Base-by-base conservation (phyloP, 345 rosid genomes). In the Punica granatum region DNA sequence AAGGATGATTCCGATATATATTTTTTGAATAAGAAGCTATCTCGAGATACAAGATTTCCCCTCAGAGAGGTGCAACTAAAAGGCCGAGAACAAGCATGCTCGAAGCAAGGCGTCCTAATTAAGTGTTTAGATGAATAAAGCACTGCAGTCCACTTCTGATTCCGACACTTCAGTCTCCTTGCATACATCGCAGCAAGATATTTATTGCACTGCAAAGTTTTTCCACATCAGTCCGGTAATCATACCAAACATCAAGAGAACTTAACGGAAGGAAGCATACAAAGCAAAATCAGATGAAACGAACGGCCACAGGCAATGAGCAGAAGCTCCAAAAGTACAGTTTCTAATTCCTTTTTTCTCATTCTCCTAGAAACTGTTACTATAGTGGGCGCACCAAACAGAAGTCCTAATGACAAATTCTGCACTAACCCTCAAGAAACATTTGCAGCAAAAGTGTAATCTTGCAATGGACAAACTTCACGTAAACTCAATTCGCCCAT, bases 181-280 rank as follows among this genome's bases (percentile, higher is more conserved):
- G 85, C 75, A 75, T 79, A 89, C 98, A 94, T 91, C 48, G 76
- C 83, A 86, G 78, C 70, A 18, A 63, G 67, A 66, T 64, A 63
- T 70, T 67, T 35, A 25, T 67, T 72, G 19, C 65, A 68, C 83
- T 68, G 74, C 76, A 70, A 54, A 44, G 30, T 19, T 39, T 25
- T 13, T 54, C 60, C 7, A 35, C 25, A 18, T 33, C 46, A 14
- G 48, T 37, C 19, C 19, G 10, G 16, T 23, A n/a, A 39, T 13
- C 43, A 66, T 15, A n/a, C 59, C 16, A 51, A 63, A 63, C 32
- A 23, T 39, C 15, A 35, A 36, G 18, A 36, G n/a, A n/a, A 54
- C 33, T 26, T 37, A 63, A 30, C 11, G 6, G 15, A 39, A 23
- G 28, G 48, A 39, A 63, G 32, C 30, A 37, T 63, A 23, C 25